Evolutionary conservation across 768 basidiomycete genomes (phyloP).

Genomic region (Mycena pura): DNA sequence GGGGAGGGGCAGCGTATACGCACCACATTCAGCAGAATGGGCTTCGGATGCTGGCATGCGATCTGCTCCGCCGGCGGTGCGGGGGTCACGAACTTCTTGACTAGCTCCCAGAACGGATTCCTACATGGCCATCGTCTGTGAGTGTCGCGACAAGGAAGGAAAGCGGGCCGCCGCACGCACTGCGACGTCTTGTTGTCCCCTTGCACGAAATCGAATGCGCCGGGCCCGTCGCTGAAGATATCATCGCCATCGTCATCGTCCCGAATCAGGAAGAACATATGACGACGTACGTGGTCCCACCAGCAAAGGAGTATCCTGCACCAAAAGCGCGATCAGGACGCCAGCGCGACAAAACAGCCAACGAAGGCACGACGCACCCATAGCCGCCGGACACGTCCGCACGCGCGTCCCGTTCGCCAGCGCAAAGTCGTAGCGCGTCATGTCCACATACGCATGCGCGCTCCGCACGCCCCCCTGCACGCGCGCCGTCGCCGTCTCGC

Average conservation of each 20-base stretch:
- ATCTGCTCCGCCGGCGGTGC: too few species aligned
- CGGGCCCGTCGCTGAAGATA: too few species aligned
- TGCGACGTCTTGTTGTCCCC: too few species aligned
- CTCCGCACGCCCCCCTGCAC: slow-evolving; percentile 69
- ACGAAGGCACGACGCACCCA: slow-evolving; percentile 57
- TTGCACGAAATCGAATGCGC: too few species aligned
- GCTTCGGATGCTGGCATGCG: too few species aligned
- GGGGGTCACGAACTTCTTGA: slow-evolving; percentile 68
- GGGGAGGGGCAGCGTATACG: slow-evolving; percentile 31
- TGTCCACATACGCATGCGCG: slow-evolving; percentile 72
- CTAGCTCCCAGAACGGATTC: slow-evolving; percentile 82
- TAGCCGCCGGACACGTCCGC: slow-evolving; percentile 78
- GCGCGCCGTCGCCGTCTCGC: slow-evolving; percentile 35
- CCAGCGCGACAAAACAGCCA: background rate
- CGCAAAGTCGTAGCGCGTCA: slow-evolving; percentile 71
- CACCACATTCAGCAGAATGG: too few species aligned
- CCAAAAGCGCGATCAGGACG: background rate
- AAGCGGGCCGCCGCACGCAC: too few species aligned
- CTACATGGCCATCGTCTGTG: slow-evolving; percentile 44
- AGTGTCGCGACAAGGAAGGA: too few species aligned
- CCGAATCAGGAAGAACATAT: too few species aligned
- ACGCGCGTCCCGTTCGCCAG: slow-evolving; percentile 71
- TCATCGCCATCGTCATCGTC: too few species aligned
- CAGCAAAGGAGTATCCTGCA: slow-evolving; percentile 75
- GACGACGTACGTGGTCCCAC: slow-evolving; percentile 76